Percentiles rank a stretch among this genome's conserved stretches.
Conservation (phyloP, 768 basidiomycete genomes). For the Suillus luteus region DNA sequence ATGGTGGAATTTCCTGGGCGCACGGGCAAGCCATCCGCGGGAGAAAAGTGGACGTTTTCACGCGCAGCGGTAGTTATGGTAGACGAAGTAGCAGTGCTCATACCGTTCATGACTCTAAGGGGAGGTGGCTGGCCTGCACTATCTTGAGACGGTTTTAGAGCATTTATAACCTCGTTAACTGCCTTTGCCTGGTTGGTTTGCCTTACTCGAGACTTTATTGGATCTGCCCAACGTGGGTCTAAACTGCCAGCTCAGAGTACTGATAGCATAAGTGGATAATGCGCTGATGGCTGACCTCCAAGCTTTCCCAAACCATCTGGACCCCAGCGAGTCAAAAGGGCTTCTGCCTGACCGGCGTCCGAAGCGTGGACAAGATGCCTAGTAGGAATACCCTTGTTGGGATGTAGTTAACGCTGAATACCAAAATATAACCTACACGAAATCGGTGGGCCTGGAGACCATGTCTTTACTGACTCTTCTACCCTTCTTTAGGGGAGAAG, state of each 20-base stretch:
- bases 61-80: slow-evolving; percentile 74
- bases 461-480: slow-evolving; percentile 84
- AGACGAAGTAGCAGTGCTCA: slow-evolving; percentile 69
- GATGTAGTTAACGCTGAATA: slow-evolving; percentile 23
- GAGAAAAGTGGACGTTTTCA: slow-evolving; percentile 58
- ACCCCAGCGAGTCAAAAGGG: slow-evolving; percentile 84
- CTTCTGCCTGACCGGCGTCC: slow-evolving; percentile 86
- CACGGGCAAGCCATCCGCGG: slow-evolving; percentile 51
- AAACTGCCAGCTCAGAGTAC: slow-evolving; percentile 26
- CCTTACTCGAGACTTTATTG: slow-evolving; percentile 80
- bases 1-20: slow-evolving; percentile 62
- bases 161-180: slow-evolving; percentile 76
- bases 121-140: slow-evolving; percentile 45
- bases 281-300: slow-evolving; percentile 58
- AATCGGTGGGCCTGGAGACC: slow-evolving; percentile 81
- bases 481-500: slow-evolving; percentile 48
- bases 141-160: slow-evolving; percentile 58
- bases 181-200: slow-evolving; percentile 68
- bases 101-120: slow-evolving; percentile 79
- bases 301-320: slow-evolving; percentile 88
- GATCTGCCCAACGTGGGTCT: slow-evolving; percentile 89
- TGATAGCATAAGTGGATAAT: slow-evolving; percentile 20
- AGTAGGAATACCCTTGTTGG: slow-evolving; percentile 12
- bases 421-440: slow-evolving; percentile 62
- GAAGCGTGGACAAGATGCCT: slow-evolving; percentile 92